Evolutionary conservation across 2,329 filamentous ascomycete species (phyloP), one percentile per base, ranked within the genome.

Genomic region (Sarocladium brachiariae): DNA sequence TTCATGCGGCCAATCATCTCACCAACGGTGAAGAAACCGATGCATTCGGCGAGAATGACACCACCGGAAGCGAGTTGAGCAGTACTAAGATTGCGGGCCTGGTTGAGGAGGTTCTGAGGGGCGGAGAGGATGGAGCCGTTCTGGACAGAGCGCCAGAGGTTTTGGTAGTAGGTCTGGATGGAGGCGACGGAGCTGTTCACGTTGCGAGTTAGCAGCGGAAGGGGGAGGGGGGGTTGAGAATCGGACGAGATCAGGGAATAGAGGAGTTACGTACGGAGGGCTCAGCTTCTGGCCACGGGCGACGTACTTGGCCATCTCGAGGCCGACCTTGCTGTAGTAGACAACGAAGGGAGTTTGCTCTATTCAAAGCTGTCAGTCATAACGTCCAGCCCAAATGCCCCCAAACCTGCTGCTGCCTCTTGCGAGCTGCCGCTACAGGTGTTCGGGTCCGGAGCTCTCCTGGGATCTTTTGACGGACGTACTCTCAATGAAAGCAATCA

Each of bases 1-100:
- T 99, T 97, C 75, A 93, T 83, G 65, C 91, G 82, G 63, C 93
- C 93, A 63, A 99, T 84, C 70, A 99, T 97, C 80, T 97, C 91
- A 58, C 93, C 93, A 51, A 97, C 82, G 55, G 91, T 95, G 80
- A 97, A 99, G 81, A 99, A 99, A 55, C 93, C 93, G 59, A 99
- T 73, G 48, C 89, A 80, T 75, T 99, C 92, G 51, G 91, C 91
- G 45, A 78, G 72, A 55, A 96, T 75, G 53, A 99, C 87, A 60
- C 87, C 88, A 54, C 79, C 86, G 50, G 86, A 72, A 51, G 80
- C 78, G 60, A 92, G 67, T 70, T 95, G 85, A 59, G 82, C 77
- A 58, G 72, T 75, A 69, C 81, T 86, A 62, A 93, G 62, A 73
- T 83, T 87, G 66, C 87, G 83, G 63, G 87, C 65, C 58, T 68